Base-by-base conservation (phyloP, 129 eudicot genomes). In the Sambucus nigra region DNA sequence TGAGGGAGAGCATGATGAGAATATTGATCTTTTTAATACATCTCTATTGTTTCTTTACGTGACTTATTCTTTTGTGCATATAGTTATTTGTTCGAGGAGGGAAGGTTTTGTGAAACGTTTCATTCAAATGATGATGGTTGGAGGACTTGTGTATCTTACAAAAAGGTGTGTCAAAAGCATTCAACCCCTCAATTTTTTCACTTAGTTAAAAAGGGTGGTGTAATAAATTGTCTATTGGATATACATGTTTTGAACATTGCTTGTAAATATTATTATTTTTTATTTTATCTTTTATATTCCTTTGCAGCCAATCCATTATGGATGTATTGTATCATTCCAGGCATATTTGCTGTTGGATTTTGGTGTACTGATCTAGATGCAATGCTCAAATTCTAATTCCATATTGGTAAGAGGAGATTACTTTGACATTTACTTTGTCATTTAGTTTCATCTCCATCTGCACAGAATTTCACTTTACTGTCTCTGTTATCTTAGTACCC, bases 121-220 rank as follows among this genome's bases (percentile, higher is more conserved):
- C 94, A 84, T 68, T 84, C 84, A 40, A 67, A 42, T 11, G 81
- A 84, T 25, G 87, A 73, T 45, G 94, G 94, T 47, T 84, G 94
- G 94, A 79, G 94, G 67, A 81, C 79, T 49, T 84, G 94, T 67
- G 87, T 76, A 84, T 69, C 87, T 21, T 84, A 87, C 55, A 81
- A 74, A 45, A 73, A 81, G 78, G 84, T 81, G 42, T 21, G 88
- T 53, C 31, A 25, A 60, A 27, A 11, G 13, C n/a, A n/a, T n/a
- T n/a, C n/a, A n/a, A n/a, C n/a, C n/a, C n/a, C n/a, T n/a, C n/a
- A n/a, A n/a, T 35, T 35, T 35, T 35, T 12, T 35, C 13, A 15
- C 42, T 35, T 7, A 2, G 42, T 42, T 42, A 13, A 42, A 3
- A 7, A 42, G 48, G 20, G 2, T 14, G 3, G 0, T n/a, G 14